Percentiles rank a stretch among this genome's conserved stretches.
Evolutionary conservation across 139 green algal genomes (phyloP).

Genomic region (Chlamydomonas incerta): DNA sequence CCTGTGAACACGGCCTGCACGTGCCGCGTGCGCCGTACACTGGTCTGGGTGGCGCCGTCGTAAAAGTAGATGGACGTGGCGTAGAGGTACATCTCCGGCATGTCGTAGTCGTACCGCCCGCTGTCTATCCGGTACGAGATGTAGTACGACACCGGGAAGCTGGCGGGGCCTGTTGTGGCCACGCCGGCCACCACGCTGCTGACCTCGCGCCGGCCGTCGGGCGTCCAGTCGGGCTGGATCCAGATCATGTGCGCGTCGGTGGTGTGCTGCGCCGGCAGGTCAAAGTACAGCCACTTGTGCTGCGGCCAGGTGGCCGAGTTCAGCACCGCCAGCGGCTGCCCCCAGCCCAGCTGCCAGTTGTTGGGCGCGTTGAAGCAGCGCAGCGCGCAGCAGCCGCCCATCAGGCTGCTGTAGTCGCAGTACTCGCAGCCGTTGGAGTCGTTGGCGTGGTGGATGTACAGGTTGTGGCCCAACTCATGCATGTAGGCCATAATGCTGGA

Average conservation of each 20-base stretch:
- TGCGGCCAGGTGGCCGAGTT: slow-evolving; percentile 6
- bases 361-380: slow-evolving; percentile 55
- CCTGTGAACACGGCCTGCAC: slow-evolving; percentile 28
- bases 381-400: slow-evolving; percentile 59
- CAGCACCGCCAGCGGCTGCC: slow-evolving; percentile 32
- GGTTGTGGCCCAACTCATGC: slow-evolving; percentile 61
- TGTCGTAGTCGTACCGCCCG: slow-evolving; percentile 41
- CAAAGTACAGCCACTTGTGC: slow-evolving; percentile 17
- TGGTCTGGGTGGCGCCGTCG: slow-evolving; percentile 34
- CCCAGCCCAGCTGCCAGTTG: slow-evolving; percentile 64
- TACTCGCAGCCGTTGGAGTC: slow-evolving; percentile 42
- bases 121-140: slow-evolving; percentile 45
- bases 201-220: neutral
- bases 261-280: slow-evolving; percentile 33
- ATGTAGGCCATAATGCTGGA: slow-evolving; percentile 41
- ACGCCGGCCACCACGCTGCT: no score
- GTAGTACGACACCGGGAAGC: slow-evolving; percentile 28
- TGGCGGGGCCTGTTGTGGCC: no score
- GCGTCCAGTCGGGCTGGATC: slow-evolving; percentile 42
- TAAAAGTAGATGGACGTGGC: slow-evolving; percentile 46
- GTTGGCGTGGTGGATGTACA: slow-evolving; percentile 58
- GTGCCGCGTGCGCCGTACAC: neutral
- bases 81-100: slow-evolving; percentile 43
- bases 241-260: slow-evolving; percentile 18
- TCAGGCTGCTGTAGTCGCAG: slow-evolving; percentile 47